phyloP scores from a whole-genome alignment of 805 yeast species.

The Starmerella apicola region DNA sequence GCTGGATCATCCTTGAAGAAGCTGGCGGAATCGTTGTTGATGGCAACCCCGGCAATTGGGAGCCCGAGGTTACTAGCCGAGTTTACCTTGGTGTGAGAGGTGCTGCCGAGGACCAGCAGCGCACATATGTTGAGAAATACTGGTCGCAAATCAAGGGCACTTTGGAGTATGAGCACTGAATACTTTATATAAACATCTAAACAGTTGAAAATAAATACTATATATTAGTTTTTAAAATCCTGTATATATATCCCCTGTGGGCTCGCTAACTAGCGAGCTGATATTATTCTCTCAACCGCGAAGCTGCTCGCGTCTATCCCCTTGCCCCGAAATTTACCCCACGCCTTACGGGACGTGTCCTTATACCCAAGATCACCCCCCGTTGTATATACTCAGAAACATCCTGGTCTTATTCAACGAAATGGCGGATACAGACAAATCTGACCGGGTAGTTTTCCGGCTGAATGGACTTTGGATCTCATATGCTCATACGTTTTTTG shows the following conservation, averaged over 20 bases:
- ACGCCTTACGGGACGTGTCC: too few species aligned
- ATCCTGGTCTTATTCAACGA: too few species aligned
- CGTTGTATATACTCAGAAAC: too few species aligned
- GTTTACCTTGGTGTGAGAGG: slow-evolving; percentile 50
- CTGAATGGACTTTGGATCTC: slow-evolving; percentile 49
- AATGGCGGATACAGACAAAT: too few species aligned
- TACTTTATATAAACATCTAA: not conserved
- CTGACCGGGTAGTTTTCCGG: slow-evolving; percentile 11
- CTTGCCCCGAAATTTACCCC: not conserved
- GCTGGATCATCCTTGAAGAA: slow-evolving; percentile 48
- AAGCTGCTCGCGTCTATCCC: not conserved
- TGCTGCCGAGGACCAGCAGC: slow-evolving; percentile 35
- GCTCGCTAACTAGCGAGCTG: too few species aligned
- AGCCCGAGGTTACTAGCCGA: slow-evolving; percentile 39
- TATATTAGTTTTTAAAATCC: not conserved
- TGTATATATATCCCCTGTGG: too few species aligned
- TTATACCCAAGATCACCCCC: too few species aligned
- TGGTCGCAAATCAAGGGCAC: slow-evolving; percentile 40
- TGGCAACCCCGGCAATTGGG: slow-evolving; percentile 40
- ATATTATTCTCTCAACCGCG: too few species aligned
- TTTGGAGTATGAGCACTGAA: slow-evolving; percentile 29
- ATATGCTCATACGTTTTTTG: slow-evolving; percentile 57
- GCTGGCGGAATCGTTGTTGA: slow-evolving; percentile 49
- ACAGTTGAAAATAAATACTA: not conserved
- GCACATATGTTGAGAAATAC: slow-evolving; percentile 35